Conservation (phyloP, 257 asterid species). For the Haberlea rhodopensis region DNA sequence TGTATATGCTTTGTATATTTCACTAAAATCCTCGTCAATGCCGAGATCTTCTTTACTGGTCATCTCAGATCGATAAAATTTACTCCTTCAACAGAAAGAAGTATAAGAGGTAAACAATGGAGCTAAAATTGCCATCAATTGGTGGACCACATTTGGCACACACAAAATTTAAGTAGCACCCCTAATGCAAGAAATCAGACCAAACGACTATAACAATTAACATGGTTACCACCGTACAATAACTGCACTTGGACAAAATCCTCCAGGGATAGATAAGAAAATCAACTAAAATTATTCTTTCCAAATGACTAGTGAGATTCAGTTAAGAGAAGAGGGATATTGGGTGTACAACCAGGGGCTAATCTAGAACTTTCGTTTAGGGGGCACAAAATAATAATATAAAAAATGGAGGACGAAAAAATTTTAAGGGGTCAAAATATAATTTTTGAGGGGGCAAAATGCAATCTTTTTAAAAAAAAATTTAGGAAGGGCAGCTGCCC, state of each 20-base stretch:
- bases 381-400: too few relatives aligned
- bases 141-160: too few relatives aligned
- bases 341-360: too few relatives aligned
- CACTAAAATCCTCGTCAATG: slow-evolving; percentile 83
- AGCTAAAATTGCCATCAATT: slow-evolving; percentile 1
- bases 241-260: too few relatives aligned
- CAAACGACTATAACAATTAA: not conserved
- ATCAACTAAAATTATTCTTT: too few relatives aligned
- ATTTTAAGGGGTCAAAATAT: too few relatives aligned
- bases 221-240: not conserved
- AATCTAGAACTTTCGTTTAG: too few relatives aligned
- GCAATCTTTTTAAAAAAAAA: not conserved
- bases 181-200: not conserved
- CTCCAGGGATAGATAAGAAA: too few relatives aligned
- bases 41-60: slow-evolving; percentile 64
- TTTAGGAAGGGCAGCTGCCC: not conserved
- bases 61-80: slow-evolving; percentile 44
- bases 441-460: too few relatives aligned
- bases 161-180: not conserved
- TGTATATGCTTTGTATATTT: slow-evolving; percentile 86
- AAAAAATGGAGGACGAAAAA: too few relatives aligned
- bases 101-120: not conserved
- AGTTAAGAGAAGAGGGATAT: too few relatives aligned
- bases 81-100: slow-evolving; percentile 23
- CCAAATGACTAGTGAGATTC: too few relatives aligned